Evolutionary conservation across 768 basidiomycete species (phyloP).

Genomic region (Podaxis carcinomalis): DNA sequence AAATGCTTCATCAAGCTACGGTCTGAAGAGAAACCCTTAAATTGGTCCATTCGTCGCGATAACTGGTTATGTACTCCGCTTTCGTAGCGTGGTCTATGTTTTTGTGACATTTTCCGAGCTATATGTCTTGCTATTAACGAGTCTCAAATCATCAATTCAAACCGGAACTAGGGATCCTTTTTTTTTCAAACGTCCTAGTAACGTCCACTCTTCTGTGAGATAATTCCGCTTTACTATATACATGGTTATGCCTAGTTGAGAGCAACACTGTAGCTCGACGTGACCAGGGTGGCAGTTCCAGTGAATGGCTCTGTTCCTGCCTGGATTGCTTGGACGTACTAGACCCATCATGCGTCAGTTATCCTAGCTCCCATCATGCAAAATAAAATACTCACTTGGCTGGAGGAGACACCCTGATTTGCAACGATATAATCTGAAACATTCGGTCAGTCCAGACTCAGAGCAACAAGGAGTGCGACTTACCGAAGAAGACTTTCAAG

Average conservation of each 20-base stretch:
- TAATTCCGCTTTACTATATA: neutral
- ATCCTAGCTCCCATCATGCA: neutral
- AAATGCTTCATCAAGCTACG: conserved; percentile 41
- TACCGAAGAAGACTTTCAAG: conserved; percentile 53
- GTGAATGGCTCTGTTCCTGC: conserved; percentile 53
- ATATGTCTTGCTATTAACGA: too few relatives aligned
- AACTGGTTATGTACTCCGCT: neutral
- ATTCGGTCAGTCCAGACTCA: neutral
- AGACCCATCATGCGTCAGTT: neutral
- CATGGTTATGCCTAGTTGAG: neutral
- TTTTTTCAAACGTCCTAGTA: neutral
- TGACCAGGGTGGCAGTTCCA: conserved; percentile 44
- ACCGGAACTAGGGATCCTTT: neutral
- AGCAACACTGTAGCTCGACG: conserved; percentile 16
- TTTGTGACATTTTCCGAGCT: too few relatives aligned
- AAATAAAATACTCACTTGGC: conserved; percentile 31
- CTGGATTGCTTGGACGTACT: conserved; percentile 53
- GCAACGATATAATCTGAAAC: conserved; percentile 38
- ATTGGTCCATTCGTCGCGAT: conserved; percentile 18
- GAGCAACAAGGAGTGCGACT: conserved; percentile 11
- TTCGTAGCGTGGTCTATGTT: too few relatives aligned
- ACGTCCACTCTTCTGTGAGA: neutral
- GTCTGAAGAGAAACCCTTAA: conserved; percentile 22
- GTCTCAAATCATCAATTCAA: too few relatives aligned
- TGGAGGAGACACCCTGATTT: conserved; percentile 42